Evolutionary conservation across 306 rosid species (phyloP), one percentile per base, ranked within the genome.

Genomic region (Lathyrus sativus): DNA sequence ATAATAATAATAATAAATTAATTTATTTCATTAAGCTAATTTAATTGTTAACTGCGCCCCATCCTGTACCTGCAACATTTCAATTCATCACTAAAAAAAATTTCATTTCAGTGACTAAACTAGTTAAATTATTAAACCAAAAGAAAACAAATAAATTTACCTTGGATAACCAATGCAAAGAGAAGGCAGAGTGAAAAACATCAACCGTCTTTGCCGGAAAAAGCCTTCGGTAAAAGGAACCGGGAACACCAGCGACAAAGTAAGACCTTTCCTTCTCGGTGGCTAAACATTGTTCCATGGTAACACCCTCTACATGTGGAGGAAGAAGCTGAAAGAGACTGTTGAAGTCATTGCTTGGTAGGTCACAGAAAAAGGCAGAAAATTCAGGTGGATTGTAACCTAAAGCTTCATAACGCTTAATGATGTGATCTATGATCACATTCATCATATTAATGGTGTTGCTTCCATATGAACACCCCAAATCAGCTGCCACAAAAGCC

Each of bases 141-240:
- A 19, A 19, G 22, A 19, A 19, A 19, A 1, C 0, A 19, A 19
- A 19, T 19, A 0, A 19, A 73, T 42, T 50, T 60, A 78, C 99
- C 99, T 90, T 88, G 38, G 99, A 90, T 68, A 95, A 83, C 99
- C 99, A 95, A 71, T 95, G 99, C 81, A 95, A 76, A 74, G 95
- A 90, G 54, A 95, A 95, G 4, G 96, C 95, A 0, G 99, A 95
- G 83, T 95, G 87, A 18, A 95, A 90, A 53, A 95, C 78, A 63
- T 90, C 78, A 65, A 95, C 85, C 28, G 99, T 90, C 68, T 75
- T 85, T 0, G 91, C 82, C 65, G 99, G 99, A 56, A 90, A 90
- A 33, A 95, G 96, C 11, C 99, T 73, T 68, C 85, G 72, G 61
- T 95, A 90, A 72, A 95, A 95, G 0, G 99, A 95, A 9, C 97